Conservation (phyloP, 2,329 filamentous ascomycete genomes). For the Colletotrichum eremochloae region DNA sequence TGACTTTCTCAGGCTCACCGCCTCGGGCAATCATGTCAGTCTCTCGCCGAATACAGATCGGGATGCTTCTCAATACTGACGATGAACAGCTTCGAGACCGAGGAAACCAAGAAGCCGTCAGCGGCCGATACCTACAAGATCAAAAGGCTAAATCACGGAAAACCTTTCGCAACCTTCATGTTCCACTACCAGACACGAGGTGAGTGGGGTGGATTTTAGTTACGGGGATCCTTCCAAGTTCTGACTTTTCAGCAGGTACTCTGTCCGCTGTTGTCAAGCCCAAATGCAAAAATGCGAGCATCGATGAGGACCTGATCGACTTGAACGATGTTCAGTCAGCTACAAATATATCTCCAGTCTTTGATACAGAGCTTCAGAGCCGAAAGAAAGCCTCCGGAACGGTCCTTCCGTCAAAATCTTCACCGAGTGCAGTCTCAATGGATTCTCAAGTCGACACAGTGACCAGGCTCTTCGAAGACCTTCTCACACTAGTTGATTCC, state of each 20-base stretch:
- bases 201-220: not conserved
- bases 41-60: not conserved
- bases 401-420: not conserved
- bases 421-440: not conserved
- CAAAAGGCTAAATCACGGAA: not conserved
- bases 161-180: not conserved
- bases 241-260: not conserved
- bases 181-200: constrained; percentile 7
- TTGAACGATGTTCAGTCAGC: not conserved
- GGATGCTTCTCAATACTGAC: not conserved
- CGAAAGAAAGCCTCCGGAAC: not conserved
- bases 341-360: too few relatives aligned
- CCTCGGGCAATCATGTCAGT: not conserved
- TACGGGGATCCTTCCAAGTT: not conserved
- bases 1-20: not conserved
- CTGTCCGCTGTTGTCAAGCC: too few relatives aligned
- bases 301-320: not conserved
- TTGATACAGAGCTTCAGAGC: fast-evolving
- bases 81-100: not conserved
- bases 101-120: not conserved
- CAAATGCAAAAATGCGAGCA: not conserved
- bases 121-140: not conserved
- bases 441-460: not conserved
- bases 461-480: not conserved
- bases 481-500: not conserved